A percentile compares a stretch with the other conserved stretches of the same genome.
Evolutionary conservation across 805 yeast genomes (phyloP).

Genomic region (Saturnispora diversa): DNA sequence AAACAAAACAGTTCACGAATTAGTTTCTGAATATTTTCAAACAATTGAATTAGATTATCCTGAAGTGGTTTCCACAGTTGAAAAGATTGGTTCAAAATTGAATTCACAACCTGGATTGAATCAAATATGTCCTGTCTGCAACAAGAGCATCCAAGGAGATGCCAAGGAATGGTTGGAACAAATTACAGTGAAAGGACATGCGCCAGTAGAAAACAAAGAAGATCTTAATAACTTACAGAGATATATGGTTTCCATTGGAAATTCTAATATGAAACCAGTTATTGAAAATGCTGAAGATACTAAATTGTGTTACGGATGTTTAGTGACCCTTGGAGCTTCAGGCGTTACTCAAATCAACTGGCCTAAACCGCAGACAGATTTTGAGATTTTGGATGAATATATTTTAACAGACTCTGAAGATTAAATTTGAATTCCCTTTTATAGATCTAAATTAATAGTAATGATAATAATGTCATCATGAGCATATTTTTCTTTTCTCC

Average conservation of each 20-base stretch:
- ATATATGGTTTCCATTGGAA: constrained; percentile 16
- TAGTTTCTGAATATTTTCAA: constrained; percentile 64
- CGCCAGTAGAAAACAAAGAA: constrained; percentile 37
- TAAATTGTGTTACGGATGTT: constrained; percentile 73
- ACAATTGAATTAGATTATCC: constrained; percentile 73
- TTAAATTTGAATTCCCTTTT: background rate
- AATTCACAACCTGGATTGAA: constrained; percentile 34
- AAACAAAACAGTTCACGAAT: constrained; percentile 74
- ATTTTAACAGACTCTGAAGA: constrained; percentile 11
- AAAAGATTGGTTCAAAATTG: constrained; percentile 77
- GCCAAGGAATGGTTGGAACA: constrained; percentile 60
- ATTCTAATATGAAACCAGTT: background rate
- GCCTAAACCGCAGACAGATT: constrained; percentile 25
- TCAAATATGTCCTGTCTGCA: constrained; percentile 49
- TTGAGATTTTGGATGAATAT: constrained; percentile 26
- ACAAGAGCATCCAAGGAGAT: constrained; percentile 41
- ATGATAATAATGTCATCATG: background rate
- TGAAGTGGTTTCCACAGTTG: constrained; percentile 86
- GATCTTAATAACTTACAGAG: constrained; percentile 31
- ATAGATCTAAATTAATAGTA: background rate
- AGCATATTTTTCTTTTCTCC: background rate
- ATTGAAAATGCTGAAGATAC: constrained; percentile 13
- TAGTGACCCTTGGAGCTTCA: constrained; percentile 47
- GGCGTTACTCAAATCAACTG: constrained; percentile 24
- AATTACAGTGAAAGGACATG: constrained; percentile 56